A percentile compares a stretch with the other conserved stretches of the same genome.
Conservation (phyloP, 2,329 filamentous ascomycete genomes). For the Cercospora sp. region DNA sequence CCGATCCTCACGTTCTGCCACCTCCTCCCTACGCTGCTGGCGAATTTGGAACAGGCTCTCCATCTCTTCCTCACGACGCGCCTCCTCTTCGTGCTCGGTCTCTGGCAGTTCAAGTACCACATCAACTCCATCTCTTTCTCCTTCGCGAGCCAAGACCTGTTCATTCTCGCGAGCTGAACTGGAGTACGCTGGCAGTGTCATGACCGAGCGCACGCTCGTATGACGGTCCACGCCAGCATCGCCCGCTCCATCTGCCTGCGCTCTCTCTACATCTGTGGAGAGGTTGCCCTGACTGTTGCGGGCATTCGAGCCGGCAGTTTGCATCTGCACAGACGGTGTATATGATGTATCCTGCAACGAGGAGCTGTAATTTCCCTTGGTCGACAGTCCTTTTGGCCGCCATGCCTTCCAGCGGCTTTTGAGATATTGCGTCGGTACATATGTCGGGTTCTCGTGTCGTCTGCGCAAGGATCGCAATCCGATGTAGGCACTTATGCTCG, state of each 20-base stretch:
- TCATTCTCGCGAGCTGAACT: slow-evolving; percentile 71
- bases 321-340: slow-evolving; percentile 30
- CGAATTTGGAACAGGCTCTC: slow-evolving; percentile 88
- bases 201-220: slow-evolving; percentile 86
- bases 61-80: slow-evolving; percentile 84
- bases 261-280: slow-evolving; percentile 28
- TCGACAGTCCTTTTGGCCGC: slow-evolving; percentile 28
- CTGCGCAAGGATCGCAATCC: slow-evolving; percentile 22
- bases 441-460: slow-evolving; percentile 33
- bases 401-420: slow-evolving; percentile 39
- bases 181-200: slow-evolving; percentile 87
- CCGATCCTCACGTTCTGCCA: slow-evolving; percentile 75
- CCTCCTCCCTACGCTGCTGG: slow-evolving; percentile 70
- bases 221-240: slow-evolving; percentile 67
- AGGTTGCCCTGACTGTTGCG: slow-evolving; percentile 28
- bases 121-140: slow-evolving; percentile 89
- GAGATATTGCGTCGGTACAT: slow-evolving; percentile 36
- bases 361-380: slow-evolving; percentile 36
- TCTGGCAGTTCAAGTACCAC: slow-evolving; percentile 83
- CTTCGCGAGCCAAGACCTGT: slow-evolving; percentile 80
- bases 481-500: slow-evolving; percentile 15
- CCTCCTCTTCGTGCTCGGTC: slow-evolving; percentile 75
- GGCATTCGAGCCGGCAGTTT: slow-evolving; percentile 29
- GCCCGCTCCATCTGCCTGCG: slow-evolving; percentile 27
- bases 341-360: slow-evolving; percentile 33